Base-by-base conservation (phyloP, 2,329 filamentous ascomycete species). In the Diplodia sapinea region DNA sequence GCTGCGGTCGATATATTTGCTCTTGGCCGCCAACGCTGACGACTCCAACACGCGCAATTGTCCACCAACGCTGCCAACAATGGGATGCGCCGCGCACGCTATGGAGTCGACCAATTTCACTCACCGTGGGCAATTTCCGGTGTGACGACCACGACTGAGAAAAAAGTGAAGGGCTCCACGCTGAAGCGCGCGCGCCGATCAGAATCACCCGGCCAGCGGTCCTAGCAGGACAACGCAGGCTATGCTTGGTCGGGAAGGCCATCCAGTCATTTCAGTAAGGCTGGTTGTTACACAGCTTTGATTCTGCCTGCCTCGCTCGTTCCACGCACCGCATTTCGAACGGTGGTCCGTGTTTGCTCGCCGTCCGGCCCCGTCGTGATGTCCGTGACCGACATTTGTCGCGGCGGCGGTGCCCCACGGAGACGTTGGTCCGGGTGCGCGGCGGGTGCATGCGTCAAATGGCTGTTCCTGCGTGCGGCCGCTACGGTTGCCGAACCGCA, bases 351-450 rank as follows among this genome's bases (percentile, higher is more conserved):
- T 55, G 62, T 55, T 33, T 20, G n/a, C 43, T 26, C 47, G 17
- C 59, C 11, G 15, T 20, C 36, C 59, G 47, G 23, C 36, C 55
- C 50, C 50, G 29, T 26, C 43, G 2, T 12, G 54, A 2, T 12
- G 54, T 56, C 54, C 26, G 54, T 56, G 23, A 17, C 54, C 54
- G 17, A 52, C 54, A 54, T 8, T 40, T 64, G 33, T 62, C 57
- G 57, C 56, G 26, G 36, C 56, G 40, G 61, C 61, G n/a, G 61
- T 64, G 61, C 61, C 61, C 61, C 61, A 55, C 51, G 62, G 50
- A 40, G 50, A 15, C 13, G 50, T 33, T 55, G 50, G 26, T 17
- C 47, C 50, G 26, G 17, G 57, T 40, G 26, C 23, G 23, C 23
- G 23, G 23, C 23, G 23, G 23, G 23, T 33, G 57, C 57, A 33